These are phyloP conservation scores for Amanita inopinata DNA, from an alignment of 768 basidiomycete species.

Conservation along the genomic window DNA sequence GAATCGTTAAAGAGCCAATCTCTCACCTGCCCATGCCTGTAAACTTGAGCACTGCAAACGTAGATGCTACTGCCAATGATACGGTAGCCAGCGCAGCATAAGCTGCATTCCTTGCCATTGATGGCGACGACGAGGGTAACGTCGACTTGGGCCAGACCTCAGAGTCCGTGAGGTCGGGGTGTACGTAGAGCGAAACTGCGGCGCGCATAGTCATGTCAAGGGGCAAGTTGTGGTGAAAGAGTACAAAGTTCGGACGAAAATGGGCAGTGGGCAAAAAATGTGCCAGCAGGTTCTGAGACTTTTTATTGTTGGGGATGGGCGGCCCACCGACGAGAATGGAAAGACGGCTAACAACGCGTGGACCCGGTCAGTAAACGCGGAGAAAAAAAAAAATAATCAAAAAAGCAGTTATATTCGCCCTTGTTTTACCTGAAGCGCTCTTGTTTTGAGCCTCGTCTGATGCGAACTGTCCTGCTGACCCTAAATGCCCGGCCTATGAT, in stretches of 20 bases:
- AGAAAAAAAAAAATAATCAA: conserved; percentile 11
- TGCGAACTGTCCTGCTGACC: no score
- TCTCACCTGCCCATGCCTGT: conserved; percentile 19
- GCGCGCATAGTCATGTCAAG: conserved; percentile 25
- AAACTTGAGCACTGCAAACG: conserved; percentile 23
- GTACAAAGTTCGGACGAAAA: no score
- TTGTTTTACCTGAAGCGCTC: no score
- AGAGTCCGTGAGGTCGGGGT: conserved; percentile 28
- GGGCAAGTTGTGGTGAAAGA: no score
- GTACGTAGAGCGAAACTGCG: conserved; percentile 26
- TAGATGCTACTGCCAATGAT: conserved; percentile 22
- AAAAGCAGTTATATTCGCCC: no score
- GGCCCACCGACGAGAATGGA: neutral
- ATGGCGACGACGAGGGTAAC: neutral
- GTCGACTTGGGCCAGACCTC: conserved; percentile 27
- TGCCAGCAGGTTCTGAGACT: neutral
- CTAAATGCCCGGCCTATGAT: no score
- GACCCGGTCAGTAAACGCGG: neutral
- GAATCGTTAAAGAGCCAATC: conserved; percentile 16
- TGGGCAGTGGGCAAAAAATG: neutral
- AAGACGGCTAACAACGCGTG: no score
- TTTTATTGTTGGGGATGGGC: neutral
- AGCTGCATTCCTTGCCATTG: conserved; percentile 10
- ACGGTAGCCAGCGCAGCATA: conserved; percentile 23
- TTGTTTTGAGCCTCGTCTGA: no score